These are phyloP conservation scores for Corinectria fuckeliana DNA, from an alignment of 2,329 filamentous ascomycete genomes.

Conservation along the genomic window DNA sequence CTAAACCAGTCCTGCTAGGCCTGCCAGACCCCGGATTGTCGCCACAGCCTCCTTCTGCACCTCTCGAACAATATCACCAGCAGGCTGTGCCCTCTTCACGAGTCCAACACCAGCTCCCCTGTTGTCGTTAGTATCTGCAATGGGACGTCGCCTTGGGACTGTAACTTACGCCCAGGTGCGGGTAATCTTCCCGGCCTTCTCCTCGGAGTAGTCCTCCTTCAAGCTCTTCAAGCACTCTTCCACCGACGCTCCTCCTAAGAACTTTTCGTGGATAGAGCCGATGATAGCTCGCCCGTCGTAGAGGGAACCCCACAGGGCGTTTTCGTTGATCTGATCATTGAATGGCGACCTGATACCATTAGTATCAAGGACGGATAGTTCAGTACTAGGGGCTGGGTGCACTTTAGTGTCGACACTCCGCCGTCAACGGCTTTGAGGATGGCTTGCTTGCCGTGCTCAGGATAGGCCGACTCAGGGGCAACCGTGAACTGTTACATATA, in stretches of 20 bases:
- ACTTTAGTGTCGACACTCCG: slow-evolving; percentile 55
- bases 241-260: slow-evolving; percentile 47
- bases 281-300: slow-evolving; percentile 55
- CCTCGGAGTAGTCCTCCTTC: slow-evolving; percentile 45
- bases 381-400: background rate
- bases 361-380: background rate
- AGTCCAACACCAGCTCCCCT: slow-evolving; percentile 54
- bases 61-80: slow-evolving; percentile 52
- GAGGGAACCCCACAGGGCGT: slow-evolving; percentile 47
- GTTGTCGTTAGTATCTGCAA: slow-evolving; percentile 11
- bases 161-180: slow-evolving; percentile 48
- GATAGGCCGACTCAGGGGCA: slow-evolving; percentile 50
- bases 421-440: slow-evolving; percentile 53
- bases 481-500: slow-evolving; percentile 49
- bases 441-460: slow-evolving; percentile 48
- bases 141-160: background rate
- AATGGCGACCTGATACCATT: slow-evolving; percentile 44
- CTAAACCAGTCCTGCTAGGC: slow-evolving; percentile 23
- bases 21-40: slow-evolving; percentile 41
- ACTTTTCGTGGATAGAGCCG: slow-evolving; percentile 48
- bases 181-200: slow-evolving; percentile 42
- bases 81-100: slow-evolving; percentile 49
- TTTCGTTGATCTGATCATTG: slow-evolving; percentile 50
- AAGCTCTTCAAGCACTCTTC: slow-evolving; percentile 51
- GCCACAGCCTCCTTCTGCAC: slow-evolving; percentile 46